phyloP scores from a whole-genome alignment of 352 stramenopile species.

The Globisporangium okanoganense region DNA sequence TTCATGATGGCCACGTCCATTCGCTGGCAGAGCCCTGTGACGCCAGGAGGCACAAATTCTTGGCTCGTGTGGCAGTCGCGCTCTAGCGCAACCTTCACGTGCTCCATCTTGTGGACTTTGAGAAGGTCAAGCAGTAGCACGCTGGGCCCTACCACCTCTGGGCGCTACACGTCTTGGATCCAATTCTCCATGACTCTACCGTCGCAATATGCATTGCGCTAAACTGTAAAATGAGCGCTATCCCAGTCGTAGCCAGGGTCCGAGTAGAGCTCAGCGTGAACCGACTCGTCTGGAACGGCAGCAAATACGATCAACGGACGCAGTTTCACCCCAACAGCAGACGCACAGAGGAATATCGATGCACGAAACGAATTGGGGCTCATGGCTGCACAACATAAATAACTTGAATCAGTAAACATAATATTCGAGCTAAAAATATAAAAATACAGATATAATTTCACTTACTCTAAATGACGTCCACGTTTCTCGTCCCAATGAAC shows the following conservation, averaged over 20 bases:
- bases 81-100: conserved; percentile 1
- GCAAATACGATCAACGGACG: not conserved
- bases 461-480: not conserved
- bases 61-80: conserved; percentile 11
- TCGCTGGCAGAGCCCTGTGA: conserved; percentile 14
- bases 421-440: not conserved
- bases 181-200: conserved; percentile 1
- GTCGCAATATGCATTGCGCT: conserved; percentile 6
- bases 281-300: not conserved
- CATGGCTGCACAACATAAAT: not conserved
- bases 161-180: not conserved
- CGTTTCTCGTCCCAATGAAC: not conserved
- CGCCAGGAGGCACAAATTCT: conserved; percentile 10
- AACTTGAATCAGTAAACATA: not conserved
- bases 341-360: not conserved
- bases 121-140: not conserved
- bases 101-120: not conserved
- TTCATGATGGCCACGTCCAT: conserved; percentile 18
- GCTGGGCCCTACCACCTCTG: not conserved
- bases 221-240: not conserved
- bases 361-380: conserved; percentile 2
- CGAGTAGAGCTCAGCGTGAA: not conserved
- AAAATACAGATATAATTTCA: not conserved
- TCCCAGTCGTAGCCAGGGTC: not conserved
- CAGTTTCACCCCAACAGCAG: not conserved